Conservation (phyloP, 225 moss, liverwort and hornwort genomes). For the Bryoerythrophyllum caledonicum region DNA sequence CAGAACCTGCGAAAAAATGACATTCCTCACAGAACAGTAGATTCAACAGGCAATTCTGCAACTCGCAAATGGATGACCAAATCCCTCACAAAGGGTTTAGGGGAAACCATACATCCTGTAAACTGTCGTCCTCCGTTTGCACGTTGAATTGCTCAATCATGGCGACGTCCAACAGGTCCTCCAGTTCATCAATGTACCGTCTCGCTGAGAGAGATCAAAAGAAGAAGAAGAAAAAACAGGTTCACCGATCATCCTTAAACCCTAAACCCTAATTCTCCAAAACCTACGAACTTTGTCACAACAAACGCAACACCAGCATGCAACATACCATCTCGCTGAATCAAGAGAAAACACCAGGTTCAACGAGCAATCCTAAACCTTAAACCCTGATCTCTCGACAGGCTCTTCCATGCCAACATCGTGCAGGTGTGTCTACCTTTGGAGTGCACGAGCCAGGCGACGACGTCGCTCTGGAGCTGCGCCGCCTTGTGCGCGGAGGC, state of each 20-base stretch:
- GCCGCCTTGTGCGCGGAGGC: slow-evolving; percentile 59
- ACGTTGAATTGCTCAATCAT: slow-evolving; percentile 68
- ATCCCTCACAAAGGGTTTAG: neutral
- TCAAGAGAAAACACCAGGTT: neutral
- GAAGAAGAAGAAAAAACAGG: neutral
- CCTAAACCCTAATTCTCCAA: neutral
- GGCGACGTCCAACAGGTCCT: slow-evolving; percentile 64
- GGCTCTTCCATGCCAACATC: neutral
- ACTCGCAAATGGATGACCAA: neutral
- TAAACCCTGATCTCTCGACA: neutral
- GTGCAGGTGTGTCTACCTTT: slow-evolving; percentile 45
- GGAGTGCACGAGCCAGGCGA: slow-evolving; percentile 61
- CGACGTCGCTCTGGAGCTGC: slow-evolving; percentile 61
- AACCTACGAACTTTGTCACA: neutral
- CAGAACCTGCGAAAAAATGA: neutral
- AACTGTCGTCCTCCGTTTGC: slow-evolving; percentile 75
- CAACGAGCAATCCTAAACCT: neutral
- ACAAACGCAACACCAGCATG: too few species aligned
- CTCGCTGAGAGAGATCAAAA: slow-evolving; percentile 37
- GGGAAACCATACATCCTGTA: slow-evolving; percentile 61
- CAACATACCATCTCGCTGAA: neutral
- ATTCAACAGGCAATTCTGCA: too few species aligned
- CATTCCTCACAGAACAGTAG: too few species aligned
- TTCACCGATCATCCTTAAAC: neutral
- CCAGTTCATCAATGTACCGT: slow-evolving; percentile 85